phyloP scores from a whole-genome alignment of 352 stramenopile genomes.

The Pythium scleroteichum region DNA sequence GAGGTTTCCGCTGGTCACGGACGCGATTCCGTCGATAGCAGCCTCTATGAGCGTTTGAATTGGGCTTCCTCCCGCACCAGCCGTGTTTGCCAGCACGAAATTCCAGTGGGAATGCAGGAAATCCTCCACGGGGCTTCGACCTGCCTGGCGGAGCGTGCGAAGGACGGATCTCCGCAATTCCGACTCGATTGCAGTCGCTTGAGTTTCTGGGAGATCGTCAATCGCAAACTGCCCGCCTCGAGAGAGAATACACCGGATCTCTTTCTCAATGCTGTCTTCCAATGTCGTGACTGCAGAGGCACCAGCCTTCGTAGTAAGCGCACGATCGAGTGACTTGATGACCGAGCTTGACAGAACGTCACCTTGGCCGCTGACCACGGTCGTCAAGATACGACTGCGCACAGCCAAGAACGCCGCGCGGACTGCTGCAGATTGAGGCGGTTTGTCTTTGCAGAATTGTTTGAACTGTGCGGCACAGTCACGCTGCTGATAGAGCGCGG shows the following conservation, averaged over 20 bases:
- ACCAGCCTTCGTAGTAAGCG: not conserved
- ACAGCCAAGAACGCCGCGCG: constrained; percentile 47
- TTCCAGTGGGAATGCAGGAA: constrained; percentile 60
- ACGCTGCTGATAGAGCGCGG: constrained; percentile 62
- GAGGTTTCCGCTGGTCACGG: constrained; percentile 55
- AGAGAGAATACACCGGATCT: constrained; percentile 47
- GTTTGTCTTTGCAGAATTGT: constrained; percentile 53
- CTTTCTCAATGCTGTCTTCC: constrained; percentile 49
- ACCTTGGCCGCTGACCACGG: constrained; percentile 16
- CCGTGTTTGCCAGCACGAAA: not conserved
- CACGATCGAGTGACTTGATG: constrained; percentile 2
- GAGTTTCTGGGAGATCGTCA: constrained; percentile 44
- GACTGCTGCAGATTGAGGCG: constrained; percentile 33
- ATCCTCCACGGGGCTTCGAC: constrained; percentile 51
- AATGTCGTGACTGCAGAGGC: constrained; percentile 21
- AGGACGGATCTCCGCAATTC: constrained; percentile 43
- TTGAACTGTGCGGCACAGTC: constrained; percentile 51
- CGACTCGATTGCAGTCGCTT: constrained; percentile 36
- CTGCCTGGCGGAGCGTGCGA: constrained; percentile 48
- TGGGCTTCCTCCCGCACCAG: constrained; percentile 26
- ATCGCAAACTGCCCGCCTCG: constrained; percentile 41
- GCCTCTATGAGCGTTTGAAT: constrained; percentile 60
- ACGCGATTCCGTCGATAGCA: constrained; percentile 55
- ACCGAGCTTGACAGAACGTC: not conserved
- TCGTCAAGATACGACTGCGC: constrained; percentile 45